phyloP scores from a whole-genome alignment of 1,139 yeast genomes.

The Suhomyces kunorum region DNA sequence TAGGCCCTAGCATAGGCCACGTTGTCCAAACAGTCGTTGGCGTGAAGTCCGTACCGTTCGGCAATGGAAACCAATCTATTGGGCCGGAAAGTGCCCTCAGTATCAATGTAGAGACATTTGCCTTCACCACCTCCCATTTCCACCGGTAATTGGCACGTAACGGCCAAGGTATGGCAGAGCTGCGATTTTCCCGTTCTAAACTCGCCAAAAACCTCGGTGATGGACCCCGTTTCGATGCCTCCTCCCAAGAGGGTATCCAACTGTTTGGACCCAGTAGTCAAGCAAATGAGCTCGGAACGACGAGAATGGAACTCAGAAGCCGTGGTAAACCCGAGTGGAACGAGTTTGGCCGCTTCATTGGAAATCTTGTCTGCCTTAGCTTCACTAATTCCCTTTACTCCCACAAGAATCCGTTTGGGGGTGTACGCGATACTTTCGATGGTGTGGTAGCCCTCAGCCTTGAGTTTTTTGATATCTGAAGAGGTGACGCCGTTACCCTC shows the following conservation, averaged over 20 bases:
- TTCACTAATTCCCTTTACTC: conserved; percentile 91
- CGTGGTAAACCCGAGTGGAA: conserved; percentile 96
- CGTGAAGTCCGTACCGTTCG: conserved; percentile 85
- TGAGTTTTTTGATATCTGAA: conserved; percentile 76
- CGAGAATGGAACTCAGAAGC: conserved; percentile 93
- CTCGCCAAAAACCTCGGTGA: conserved; percentile 96
- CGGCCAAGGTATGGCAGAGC: conserved; percentile 93
- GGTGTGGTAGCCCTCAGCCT: conserved; percentile 84
- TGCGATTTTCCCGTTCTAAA: conserved; percentile 98
- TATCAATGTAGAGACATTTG: conserved; percentile 91
- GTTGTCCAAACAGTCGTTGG: conserved; percentile 92
- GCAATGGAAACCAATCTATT: conserved; percentile 88
- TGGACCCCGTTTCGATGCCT: conserved; percentile 95
- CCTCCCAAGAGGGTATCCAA: conserved; percentile 93
- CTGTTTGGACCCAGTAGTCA: conserved; percentile 94
- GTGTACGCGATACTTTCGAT: conserved; percentile 92
- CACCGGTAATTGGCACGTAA: conserved; percentile 93
- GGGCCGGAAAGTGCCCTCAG: conserved; percentile 97
- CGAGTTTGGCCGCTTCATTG: conserved; percentile 80
- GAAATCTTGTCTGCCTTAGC: conserved; percentile 89
- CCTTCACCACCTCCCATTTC: conserved; percentile 99
- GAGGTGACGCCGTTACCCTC: conserved; percentile 87
- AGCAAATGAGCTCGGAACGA: conserved; percentile 84
- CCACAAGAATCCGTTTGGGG: conserved; percentile 70
- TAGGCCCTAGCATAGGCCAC: conserved; percentile 98